Evolutionary conservation across 805 yeast species (phyloP).

Genomic region (Ogataea nonfermentans): DNA sequence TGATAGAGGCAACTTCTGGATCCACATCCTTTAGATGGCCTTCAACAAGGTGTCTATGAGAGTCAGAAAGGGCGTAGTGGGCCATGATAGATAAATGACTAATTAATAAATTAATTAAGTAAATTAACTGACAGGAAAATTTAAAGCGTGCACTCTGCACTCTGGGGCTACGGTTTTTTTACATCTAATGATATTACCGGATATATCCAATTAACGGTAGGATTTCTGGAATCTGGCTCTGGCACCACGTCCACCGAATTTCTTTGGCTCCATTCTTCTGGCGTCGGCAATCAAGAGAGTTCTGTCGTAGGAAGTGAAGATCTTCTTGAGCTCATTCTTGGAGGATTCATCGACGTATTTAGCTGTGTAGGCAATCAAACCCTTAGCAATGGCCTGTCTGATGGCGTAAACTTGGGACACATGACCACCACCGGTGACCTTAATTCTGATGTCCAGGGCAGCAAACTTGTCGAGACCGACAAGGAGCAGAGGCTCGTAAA

Average conservation of each 20-base stretch:
- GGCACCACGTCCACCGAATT: conserved; percentile 99
- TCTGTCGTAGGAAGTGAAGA: conserved; percentile 97
- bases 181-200: conserved; percentile 11
- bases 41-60: conserved; percentile 65
- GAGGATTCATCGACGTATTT: conserved; percentile 99
- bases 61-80: conserved; percentile 62
- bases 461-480: conserved; percentile 99
- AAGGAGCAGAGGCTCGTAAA: conserved; percentile 97
- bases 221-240: conserved; percentile 99
- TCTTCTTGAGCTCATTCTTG: conserved; percentile 98
- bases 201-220: conserved; percentile 76
- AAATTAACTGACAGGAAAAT: conserved; percentile 8
- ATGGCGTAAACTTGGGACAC: conserved; percentile 99
- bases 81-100: conserved; percentile 5
- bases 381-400: conserved; percentile 99
- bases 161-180: conserved; percentile 1
- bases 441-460: conserved; percentile 97
- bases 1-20: conserved; percentile 74
- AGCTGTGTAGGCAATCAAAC: conserved; percentile 99
- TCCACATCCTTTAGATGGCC: conserved; percentile 63
- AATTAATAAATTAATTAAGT: not conserved
- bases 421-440: conserved; percentile 99
- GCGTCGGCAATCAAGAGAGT: conserved; percentile 99
- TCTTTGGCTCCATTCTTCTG: conserved; percentile 99
- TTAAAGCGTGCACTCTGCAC: not conserved